Conservation (phyloP, 768 basidiomycete genomes). For the Sporobolomyces roseus region DNA sequence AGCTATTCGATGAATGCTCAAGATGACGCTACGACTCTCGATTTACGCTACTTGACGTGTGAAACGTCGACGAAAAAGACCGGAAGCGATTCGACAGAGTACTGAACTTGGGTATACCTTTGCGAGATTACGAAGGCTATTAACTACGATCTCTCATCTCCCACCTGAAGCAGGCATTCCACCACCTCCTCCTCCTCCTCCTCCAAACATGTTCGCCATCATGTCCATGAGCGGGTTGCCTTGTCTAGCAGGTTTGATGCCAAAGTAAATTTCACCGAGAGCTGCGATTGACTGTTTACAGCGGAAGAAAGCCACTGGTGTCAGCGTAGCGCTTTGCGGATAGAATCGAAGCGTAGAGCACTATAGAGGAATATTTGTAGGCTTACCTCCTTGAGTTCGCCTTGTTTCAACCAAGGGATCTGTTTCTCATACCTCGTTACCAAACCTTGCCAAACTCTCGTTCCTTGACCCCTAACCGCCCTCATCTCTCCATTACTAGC, state of each 20-base stretch:
- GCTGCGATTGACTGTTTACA: constrained; percentile 60
- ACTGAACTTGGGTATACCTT: no score
- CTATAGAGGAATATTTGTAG: no score
- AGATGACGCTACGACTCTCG: no score
- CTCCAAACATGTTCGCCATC: constrained; percentile 36
- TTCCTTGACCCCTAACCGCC: constrained; percentile 31
- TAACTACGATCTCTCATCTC: no score
- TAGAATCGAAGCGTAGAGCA: not conserved
- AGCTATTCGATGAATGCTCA: no score
- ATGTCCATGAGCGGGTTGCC: constrained; percentile 65
- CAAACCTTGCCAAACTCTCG: constrained; percentile 66
- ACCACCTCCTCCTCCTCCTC: constrained; percentile 15
- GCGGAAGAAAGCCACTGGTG: not conserved
- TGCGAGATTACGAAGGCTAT: not conserved
- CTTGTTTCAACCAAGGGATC: constrained; percentile 51
- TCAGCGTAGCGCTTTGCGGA: not conserved
- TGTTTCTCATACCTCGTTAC: constrained; percentile 76
- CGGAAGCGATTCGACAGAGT: no score
- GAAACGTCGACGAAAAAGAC: not conserved
- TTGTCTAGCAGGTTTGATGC: constrained; percentile 69
- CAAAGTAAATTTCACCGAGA: constrained; percentile 74
- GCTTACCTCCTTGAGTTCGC: constrained; percentile 46
- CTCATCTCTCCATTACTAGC: constrained; percentile 54
- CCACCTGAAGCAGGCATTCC: constrained; percentile 9
- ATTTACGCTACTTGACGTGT: not conserved